A percentile compares a stretch with the other conserved stretches of the same genome.
Conservation (phyloP, 257 asterid species). For the Gentiana dahurica region DNA sequence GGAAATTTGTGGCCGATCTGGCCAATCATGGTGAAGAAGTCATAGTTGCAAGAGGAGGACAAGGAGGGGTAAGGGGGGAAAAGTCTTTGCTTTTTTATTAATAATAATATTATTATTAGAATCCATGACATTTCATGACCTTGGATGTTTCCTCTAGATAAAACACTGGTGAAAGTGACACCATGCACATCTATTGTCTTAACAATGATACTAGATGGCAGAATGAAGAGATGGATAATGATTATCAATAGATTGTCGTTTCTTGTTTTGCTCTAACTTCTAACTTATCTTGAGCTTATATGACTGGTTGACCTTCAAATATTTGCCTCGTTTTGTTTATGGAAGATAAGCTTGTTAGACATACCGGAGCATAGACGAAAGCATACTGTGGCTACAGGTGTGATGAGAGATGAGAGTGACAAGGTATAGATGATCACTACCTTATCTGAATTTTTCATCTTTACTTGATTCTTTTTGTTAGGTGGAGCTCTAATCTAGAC, state of each 20-base stretch:
- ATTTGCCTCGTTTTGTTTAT: conserved; percentile 13
- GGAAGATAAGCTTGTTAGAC: conserved; percentile 86
- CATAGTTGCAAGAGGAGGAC: conserved; percentile 94
- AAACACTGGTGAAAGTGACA: background rate
- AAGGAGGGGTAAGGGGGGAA: conserved; percentile 77
- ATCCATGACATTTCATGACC: background rate
- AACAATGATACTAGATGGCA: background rate
- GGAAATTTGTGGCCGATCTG: conserved; percentile 86
- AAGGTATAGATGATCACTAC: conserved; percentile 34
- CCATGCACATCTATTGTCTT: background rate
- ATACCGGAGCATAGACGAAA: conserved; percentile 58
- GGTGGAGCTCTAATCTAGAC: too few relatives aligned
- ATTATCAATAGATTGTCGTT: too few relatives aligned
- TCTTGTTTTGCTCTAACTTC: conserved; percentile 1
- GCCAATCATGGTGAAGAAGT: conserved; percentile 83
- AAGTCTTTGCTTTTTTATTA: too few relatives aligned
- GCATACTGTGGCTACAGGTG: conserved; percentile 36
- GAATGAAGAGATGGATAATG: too few relatives aligned
- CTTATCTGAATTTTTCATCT: background rate
- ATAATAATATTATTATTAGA: too few relatives aligned
- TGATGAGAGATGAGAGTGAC: conserved; percentile 83
- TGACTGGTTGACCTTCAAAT: conserved; percentile 5
- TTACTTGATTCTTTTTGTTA: background rate
- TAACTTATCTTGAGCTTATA: conserved; percentile 4
- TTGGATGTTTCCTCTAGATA: background rate